Percentiles rank a stretch among this genome's conserved stretches.
Conservation (phyloP, 306 rosid species). For the Corylus heterophylla region DNA sequence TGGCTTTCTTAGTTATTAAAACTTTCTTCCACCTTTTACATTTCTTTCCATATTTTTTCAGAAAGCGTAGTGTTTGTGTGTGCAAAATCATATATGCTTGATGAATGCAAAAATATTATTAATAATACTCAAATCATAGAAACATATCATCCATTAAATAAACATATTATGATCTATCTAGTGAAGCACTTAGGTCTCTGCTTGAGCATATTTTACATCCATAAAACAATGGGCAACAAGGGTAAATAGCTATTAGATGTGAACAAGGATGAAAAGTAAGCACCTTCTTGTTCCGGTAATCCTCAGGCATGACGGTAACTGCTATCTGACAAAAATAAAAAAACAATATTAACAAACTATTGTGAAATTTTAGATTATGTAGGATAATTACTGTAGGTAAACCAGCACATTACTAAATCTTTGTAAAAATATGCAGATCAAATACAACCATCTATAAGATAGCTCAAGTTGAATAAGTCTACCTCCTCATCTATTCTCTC, state of each 20-base stretch:
- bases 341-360: constrained; percentile 13
- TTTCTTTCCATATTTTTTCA: background rate
- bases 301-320: constrained; percentile 86
- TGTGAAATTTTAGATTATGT: background rate
- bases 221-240: background rate
- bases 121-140: background rate
- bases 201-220: background rate
- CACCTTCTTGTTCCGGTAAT: constrained; percentile 83
- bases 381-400: constrained; percentile 12
- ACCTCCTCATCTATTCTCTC: constrained; percentile 97
- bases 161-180: background rate
- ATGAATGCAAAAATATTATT: background rate
- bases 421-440: constrained; percentile 9
- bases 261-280: constrained; percentile 19
- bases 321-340: constrained; percentile 55
- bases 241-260: constrained; percentile 12
- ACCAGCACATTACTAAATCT: constrained; percentile 7
- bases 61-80: background rate
- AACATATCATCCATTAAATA: background rate
- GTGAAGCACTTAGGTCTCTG: background rate
- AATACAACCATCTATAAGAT: background rate
- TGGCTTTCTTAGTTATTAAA: background rate
- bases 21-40: background rate
- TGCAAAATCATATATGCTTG: background rate
- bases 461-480: constrained; percentile 25